Evolutionary conservation across 192 early-diverging fungal genomes (phyloP), one percentile per base, ranked within the genome.

Genomic region (Irineochytrium annulatum): DNA sequence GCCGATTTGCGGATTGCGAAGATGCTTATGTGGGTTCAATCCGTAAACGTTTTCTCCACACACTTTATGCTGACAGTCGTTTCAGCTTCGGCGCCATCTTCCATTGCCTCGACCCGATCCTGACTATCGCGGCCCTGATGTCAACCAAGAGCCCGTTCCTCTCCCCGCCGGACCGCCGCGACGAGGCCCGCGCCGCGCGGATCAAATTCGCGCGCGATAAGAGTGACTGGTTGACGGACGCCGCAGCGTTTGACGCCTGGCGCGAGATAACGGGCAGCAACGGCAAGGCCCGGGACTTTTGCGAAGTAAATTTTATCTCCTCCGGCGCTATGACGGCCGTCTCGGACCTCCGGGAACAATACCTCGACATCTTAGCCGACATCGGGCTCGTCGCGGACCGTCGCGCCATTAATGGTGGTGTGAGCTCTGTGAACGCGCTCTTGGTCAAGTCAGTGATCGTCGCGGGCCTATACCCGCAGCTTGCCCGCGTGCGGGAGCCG

Each of bases 391-490:
- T 83, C 16, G 16, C 60, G n/a, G n/a, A n/a, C n/a, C n/a, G n/a
- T n/a, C n/a, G n/a, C n/a, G n/a, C n/a, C n/a, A n/a, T n/a, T n/a
- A n/a, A n/a, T n/a, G n/a, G n/a, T n/a, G n/a, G n/a, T n/a, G n/a
- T n/a, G n/a, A n/a, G n/a, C n/a, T n/a, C 86, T 11, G 68, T 77
- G 1, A 74, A 82, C 22, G 72, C 64, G 24, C 76, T 77, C 33
- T 63, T 97, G 16, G 65, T 95, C 31, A 86, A 88, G 29, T 80
- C 84, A 16, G 77, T 89, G 28, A 57, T 97, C 17, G 79, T 88
- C 53, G 92, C 91, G 6, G 94, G 92, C 2, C 70, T 94, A 39
- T 92, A 88, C 62, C 92, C 92, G 0, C 90, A 92, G 56, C 69
- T 92, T 49, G 89, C 81, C 26, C 76, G 81, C 20, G 76, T 95